Evolutionary conservation across 495 filamentous ascomycete species (phyloP).

Genomic region (Hypomontagnella monticulosa): DNA sequence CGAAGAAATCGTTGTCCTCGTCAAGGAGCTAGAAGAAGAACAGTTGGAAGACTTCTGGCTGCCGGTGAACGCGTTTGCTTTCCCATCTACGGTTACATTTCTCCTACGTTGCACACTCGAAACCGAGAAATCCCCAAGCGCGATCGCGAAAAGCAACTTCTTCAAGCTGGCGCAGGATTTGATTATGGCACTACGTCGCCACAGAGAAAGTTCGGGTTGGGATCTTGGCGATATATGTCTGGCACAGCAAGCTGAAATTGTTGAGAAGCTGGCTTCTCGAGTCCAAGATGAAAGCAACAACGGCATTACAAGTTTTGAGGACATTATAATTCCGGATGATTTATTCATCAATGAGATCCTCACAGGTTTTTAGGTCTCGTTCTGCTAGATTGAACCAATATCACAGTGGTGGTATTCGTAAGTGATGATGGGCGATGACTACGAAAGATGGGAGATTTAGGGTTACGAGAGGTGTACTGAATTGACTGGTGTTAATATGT

Average conservation of each 20-base stretch:
- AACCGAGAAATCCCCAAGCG: background rate
- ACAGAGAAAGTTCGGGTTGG: slow-evolving; percentile 7
- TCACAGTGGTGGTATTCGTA: too few species aligned
- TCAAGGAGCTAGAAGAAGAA: background rate
- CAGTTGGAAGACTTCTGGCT: slow-evolving; percentile 11
- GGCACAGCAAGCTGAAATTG: slow-evolving; percentile 4
- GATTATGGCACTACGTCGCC: background rate
- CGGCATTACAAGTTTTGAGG: background rate
- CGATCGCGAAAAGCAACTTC: slow-evolving; percentile 1
- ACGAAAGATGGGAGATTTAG: too few species aligned
- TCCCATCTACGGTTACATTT: slow-evolving; percentile 8
- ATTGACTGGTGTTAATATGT: too few species aligned
- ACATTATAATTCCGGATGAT: slow-evolving; percentile 12
- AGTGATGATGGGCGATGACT: too few species aligned
- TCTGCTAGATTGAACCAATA: too few species aligned
- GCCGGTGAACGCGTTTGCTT: slow-evolving; percentile 1
- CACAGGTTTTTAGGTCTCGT: background rate
- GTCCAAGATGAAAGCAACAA: background rate
- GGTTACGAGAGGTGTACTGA: too few species aligned
- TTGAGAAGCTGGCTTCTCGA: slow-evolving; percentile 7
- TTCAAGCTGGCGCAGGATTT: slow-evolving; percentile 4
- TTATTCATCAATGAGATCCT: slow-evolving; percentile 5
- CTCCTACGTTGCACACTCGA: slow-evolving; percentile 8
- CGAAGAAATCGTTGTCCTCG: slow-evolving; percentile 2
- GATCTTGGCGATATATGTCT: slow-evolving; percentile 9